Percentiles rank a stretch among this genome's conserved stretches.
Evolutionary conservation across 345 rosid species (phyloP).

Genomic region (Salix purpurea): DNA sequence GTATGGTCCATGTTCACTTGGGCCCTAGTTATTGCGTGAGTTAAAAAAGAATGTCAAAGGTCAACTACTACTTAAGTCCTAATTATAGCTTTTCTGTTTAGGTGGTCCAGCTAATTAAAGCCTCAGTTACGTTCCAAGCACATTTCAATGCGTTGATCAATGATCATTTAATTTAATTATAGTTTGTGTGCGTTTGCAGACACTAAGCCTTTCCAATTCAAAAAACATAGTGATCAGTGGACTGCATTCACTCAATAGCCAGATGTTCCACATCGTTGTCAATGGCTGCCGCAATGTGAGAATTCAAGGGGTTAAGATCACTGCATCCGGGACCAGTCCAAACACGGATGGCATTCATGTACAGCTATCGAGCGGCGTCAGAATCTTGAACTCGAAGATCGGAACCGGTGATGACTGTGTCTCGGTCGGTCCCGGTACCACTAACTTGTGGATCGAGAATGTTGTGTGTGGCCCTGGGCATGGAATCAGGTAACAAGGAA

Average conservation of each 20-base stretch:
- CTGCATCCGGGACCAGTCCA: conserved; percentile 57
- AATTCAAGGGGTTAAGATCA: conserved; percentile 43
- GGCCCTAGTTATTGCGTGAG: too few species aligned
- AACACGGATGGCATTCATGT: conserved; percentile 83
- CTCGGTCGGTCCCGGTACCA: conserved; percentile 62
- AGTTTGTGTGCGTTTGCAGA: conserved; percentile 23
- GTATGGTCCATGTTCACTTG: not conserved
- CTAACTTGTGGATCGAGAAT: conserved; percentile 47
- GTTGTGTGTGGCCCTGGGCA: conserved; percentile 71
- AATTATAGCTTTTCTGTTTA: not conserved
- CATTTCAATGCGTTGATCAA: not conserved
- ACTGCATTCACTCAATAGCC: conserved; percentile 55
- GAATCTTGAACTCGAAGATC: conserved; percentile 40
- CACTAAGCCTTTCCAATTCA: conserved; percentile 45
- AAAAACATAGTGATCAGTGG: conserved; percentile 43
- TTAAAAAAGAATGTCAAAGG: too few species aligned
- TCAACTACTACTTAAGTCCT: too few species aligned
- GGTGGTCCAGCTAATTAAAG: too few species aligned
- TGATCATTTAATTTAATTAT: not conserved
- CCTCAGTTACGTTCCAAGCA: not conserved
- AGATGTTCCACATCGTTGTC: conserved; percentile 52
- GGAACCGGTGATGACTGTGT: conserved; percentile 68
- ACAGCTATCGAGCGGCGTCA: conserved; percentile 42
- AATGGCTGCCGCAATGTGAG: conserved; percentile 50
- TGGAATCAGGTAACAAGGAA: not conserved